phyloP scores from a whole-genome alignment of 2,329 filamentous ascomycete species.

The Monosporascus ibericus region DNA sequence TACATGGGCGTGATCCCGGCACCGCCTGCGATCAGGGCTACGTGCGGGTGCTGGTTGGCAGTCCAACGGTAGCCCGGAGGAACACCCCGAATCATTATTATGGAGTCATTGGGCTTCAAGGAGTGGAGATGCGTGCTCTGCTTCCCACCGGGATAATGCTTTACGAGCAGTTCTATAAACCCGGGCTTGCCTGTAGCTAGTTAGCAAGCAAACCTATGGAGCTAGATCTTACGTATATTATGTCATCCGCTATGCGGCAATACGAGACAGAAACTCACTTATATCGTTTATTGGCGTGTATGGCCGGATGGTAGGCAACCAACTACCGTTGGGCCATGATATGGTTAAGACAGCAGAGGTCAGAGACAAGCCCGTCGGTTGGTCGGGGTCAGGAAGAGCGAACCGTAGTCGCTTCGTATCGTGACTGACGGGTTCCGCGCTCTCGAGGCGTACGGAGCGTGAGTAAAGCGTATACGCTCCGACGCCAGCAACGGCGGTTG shows the following conservation, averaged over 20 bases:
- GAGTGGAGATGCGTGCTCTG: slow-evolving; percentile 61
- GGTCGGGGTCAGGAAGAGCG: slow-evolving; percentile 40
- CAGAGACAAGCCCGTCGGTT: slow-evolving; percentile 42
- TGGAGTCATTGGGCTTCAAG: slow-evolving; percentile 53
- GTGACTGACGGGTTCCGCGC: slow-evolving; percentile 47
- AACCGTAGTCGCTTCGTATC: slow-evolving; percentile 55
- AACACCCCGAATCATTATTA: slow-evolving; percentile 52
- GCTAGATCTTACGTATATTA: too few species aligned
- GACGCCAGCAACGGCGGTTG: neutral
- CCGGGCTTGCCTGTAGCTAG: slow-evolving; percentile 44
- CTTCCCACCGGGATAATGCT: slow-evolving; percentile 61
- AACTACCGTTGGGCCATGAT: slow-evolving; percentile 50
- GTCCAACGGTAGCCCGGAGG: slow-evolving; percentile 48
- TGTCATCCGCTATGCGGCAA: too few species aligned
- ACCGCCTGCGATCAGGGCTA: slow-evolving; percentile 65
- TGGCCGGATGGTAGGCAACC: slow-evolving; percentile 55
- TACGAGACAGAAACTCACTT: slow-evolving; percentile 27
- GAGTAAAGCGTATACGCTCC: neutral
- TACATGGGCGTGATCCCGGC: slow-evolving; percentile 68
- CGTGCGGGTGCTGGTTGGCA: slow-evolving; percentile 39
- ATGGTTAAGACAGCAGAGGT: slow-evolving; percentile 55
- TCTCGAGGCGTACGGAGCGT: slow-evolving; percentile 32
- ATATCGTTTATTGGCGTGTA: slow-evolving; percentile 58
- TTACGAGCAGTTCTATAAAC: slow-evolving; percentile 58
- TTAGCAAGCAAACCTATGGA: neutral